These are phyloP conservation scores for Penicillium atrosanguineum DNA, from an alignment of 495 filamentous ascomycete genomes.

Conservation along the genomic window DNA sequence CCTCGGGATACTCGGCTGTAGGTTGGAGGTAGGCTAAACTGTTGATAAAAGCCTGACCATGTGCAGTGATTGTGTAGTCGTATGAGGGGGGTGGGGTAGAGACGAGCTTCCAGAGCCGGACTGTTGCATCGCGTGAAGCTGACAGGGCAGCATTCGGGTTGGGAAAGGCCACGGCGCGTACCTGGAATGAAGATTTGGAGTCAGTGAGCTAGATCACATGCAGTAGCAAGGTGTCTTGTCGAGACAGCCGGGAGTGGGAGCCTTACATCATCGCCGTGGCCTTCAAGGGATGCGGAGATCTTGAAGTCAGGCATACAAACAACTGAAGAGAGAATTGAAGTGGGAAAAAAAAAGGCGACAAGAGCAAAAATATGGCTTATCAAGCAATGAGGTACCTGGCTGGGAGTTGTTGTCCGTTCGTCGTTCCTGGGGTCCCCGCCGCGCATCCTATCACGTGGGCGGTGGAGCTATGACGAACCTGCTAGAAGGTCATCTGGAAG, in stretches of 20 bases:
- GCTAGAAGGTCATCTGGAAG: slow-evolving; percentile 22
- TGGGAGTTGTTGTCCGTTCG: slow-evolving; percentile 25
- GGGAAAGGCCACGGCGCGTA: slow-evolving; percentile 84
- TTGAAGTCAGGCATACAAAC: slow-evolving; percentile 66
- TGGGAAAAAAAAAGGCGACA: slow-evolving; percentile 1
- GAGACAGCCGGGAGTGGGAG: slow-evolving; percentile 16
- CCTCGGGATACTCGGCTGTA: slow-evolving; percentile 67
- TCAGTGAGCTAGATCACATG: slow-evolving; percentile 14
- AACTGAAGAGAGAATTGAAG: slow-evolving; percentile 6
- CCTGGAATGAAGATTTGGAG: slow-evolving; percentile 49
- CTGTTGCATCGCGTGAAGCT: slow-evolving; percentile 86
- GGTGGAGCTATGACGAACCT: slow-evolving; percentile 29
- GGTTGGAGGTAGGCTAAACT: slow-evolving; percentile 74
- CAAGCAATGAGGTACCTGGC: slow-evolving; percentile 2
- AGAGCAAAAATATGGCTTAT: slow-evolving; percentile 1
- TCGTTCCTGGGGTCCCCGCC: slow-evolving; percentile 29
- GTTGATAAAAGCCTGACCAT: slow-evolving; percentile 82
- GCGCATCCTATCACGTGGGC: slow-evolving; percentile 39
- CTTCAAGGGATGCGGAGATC: slow-evolving; percentile 76
- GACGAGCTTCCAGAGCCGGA: slow-evolving; percentile 77
- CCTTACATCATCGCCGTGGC: slow-evolving; percentile 81
- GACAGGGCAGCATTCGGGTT: slow-evolving; percentile 70
- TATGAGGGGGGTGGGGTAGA: slow-evolving; percentile 65
- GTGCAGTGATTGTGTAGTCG: slow-evolving; percentile 70
- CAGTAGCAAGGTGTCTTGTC: slow-evolving; percentile 9